Evolutionary conservation across 257 asterid species (phyloP), one percentile per base, ranked within the genome.

Genomic region (Ligustrum vulgare): DNA sequence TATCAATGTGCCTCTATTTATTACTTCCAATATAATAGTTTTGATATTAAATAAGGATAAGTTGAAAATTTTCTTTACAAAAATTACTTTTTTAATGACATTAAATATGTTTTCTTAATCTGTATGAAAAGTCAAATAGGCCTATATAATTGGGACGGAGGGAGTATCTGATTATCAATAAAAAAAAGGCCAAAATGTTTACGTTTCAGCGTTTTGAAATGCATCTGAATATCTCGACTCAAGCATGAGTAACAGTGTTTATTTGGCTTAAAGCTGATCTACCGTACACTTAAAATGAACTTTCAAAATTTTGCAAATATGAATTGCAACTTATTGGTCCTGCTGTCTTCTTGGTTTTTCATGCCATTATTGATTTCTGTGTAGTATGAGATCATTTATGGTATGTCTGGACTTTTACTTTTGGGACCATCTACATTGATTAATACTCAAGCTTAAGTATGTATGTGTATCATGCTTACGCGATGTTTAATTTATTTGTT

Each of bases 371-470:
- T 60, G 32, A 60, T 9, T 8, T 22, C 33, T 9, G 66, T 32
- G 43, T 41, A 35, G 51, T 23, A 32, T 25, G 37, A 72, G 32
- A 36, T 78, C 43, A 63, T 60, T 23, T 60, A 23, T 22, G 12
- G 64, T 20, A 41, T 34, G 35, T 47, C 22, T 32, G 2, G 31
- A 51, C 12, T 45, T 16, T 3, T 34, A 45, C 58, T n/a, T 56
- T 47, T 39, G 36, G 67, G 68, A 45, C 74, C 58, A 56, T 77
- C 70, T 64, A 43, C 31, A 35, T 25, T 67, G 25, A 22, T 32
- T 43, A 43, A 43, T 11, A 3, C 34, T 60, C 15, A 6, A 60
- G 66, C 66, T 6, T 8, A 18, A 56, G 34, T 23, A 23, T 22
- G 66, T 60, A 60, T 15, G 5, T 4, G 15, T 60, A 20, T 60